phyloP scores from a whole-genome alignment of 768 basidiomycete species.

The Rubroboletus satanas region DNA sequence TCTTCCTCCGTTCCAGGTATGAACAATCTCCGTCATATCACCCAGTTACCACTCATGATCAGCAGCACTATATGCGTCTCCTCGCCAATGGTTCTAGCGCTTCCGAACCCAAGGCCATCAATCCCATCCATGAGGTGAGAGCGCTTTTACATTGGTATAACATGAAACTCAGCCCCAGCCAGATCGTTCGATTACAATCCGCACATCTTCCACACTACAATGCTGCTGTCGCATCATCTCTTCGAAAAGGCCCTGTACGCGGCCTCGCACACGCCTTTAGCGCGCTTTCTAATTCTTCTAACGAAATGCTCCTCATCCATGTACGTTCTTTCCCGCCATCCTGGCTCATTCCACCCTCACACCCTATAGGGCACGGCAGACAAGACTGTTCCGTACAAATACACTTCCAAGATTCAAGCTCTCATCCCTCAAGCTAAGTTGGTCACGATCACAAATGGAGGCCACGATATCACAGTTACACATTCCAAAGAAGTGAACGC shows the following conservation, averaged over 20 bases:
- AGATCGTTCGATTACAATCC: slow-evolving; percentile 76
- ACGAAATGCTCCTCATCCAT: slow-evolving; percentile 61
- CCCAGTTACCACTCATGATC: background rate
- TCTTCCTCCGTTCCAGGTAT: slow-evolving; percentile 57
- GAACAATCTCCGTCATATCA: slow-evolving; percentile 15
- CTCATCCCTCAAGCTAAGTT: slow-evolving; percentile 29
- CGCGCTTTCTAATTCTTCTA: slow-evolving; percentile 43
- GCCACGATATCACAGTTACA: slow-evolving; percentile 32
- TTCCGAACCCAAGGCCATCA: slow-evolving; percentile 14
- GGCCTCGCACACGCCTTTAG: slow-evolving; percentile 54
- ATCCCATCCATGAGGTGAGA: slow-evolving; percentile 45
- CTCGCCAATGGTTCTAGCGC: slow-evolving; percentile 37
- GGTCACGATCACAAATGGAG: slow-evolving; percentile 27
- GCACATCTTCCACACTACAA: slow-evolving; percentile 75
- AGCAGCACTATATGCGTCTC: slow-evolving; percentile 49
- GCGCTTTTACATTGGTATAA: background rate
- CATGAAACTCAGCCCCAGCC: background rate
- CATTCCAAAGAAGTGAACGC: slow-evolving; percentile 31
- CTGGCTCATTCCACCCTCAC: background rate
- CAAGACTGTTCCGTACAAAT: slow-evolving; percentile 32
- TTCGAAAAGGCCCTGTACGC: slow-evolving; percentile 69
- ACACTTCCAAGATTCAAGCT: slow-evolving; percentile 28
- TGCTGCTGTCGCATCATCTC: slow-evolving; percentile 69
- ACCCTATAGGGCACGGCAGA: slow-evolving; percentile 31
- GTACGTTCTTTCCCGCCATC: slow-evolving; percentile 32